Conservation (phyloP, 2,329 filamentous ascomycete genomes). For the Fusarium sp. region DNA sequence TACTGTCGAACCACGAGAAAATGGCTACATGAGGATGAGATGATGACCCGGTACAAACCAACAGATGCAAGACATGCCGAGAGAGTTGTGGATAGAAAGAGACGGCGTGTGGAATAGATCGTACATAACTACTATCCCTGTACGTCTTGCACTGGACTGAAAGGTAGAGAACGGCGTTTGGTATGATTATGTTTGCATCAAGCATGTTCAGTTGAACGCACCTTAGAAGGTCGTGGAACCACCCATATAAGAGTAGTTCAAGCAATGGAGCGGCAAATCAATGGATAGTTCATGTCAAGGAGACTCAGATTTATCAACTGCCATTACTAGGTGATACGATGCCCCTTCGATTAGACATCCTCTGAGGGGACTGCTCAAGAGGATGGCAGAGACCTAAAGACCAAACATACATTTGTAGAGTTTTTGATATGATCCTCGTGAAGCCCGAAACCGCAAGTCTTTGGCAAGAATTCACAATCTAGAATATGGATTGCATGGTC, state of each 20-base stretch:
- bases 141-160: conserved; percentile 19
- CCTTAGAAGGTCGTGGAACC: conserved; percentile 6
- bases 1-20: conserved; percentile 28
- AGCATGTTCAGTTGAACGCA: conserved; percentile 28
- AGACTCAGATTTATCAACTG: not conserved
- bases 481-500: not conserved
- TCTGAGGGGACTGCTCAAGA: not conserved
- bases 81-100: conserved; percentile 40
- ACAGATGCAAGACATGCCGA: conserved; percentile 30
- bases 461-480: not conserved
- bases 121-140: conserved; percentile 16
- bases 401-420: not conserved
- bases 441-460: not conserved
- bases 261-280: conserved; percentile 17
- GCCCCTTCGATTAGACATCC: not conserved
- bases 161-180: conserved; percentile 32
- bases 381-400: conserved; percentile 1
- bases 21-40: conserved; percentile 32
- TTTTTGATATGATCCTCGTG: not conserved
- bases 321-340: not conserved
- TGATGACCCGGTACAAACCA: conserved; percentile 15
- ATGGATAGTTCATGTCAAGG: conserved; percentile 18
- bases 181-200: conserved; percentile 28
- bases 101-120: conserved; percentile 32
- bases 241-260: conserved; percentile 18